phyloP scores from a whole-genome alignment of 2,329 filamentous ascomycete genomes.

The Cercospora nicotianae region DNA sequence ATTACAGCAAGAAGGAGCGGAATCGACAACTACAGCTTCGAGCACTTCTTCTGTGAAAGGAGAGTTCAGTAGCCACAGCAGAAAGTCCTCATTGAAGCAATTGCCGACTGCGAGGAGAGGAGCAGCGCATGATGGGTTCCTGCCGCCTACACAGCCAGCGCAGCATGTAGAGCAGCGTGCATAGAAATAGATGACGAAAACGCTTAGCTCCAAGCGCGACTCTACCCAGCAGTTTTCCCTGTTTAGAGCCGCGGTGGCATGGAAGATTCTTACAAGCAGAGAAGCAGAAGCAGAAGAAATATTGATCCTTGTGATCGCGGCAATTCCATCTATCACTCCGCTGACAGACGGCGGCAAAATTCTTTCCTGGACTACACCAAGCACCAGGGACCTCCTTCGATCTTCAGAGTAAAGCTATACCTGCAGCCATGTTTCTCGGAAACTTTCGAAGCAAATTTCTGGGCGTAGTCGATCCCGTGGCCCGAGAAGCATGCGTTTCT shows the following conservation, averaged over 20 bases:
- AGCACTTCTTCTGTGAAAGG: background rate
- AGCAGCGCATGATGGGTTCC: background rate
- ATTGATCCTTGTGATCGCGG: background rate
- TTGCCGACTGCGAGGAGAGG: background rate
- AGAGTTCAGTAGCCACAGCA: background rate
- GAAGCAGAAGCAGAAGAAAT: background rate
- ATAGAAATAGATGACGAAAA: background rate
- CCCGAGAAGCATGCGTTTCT: background rate
- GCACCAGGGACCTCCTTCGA: background rate
- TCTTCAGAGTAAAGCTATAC: background rate
- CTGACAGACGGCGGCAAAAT: background rate
- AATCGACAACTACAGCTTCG: background rate
- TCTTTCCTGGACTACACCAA: background rate
- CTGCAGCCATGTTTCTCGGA: background rate
- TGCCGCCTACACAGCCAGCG: background rate
- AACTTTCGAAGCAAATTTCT: background rate
- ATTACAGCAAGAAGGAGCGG: background rate
- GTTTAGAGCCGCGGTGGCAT: background rate
- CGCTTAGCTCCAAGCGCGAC: background rate
- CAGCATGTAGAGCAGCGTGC: conserved; percentile 10
- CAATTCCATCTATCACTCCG: background rate
- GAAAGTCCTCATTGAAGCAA: background rate
- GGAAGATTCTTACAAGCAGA: background rate
- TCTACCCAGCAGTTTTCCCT: background rate
- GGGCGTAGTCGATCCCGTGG: background rate